Evolutionary conservation across 2,329 filamentous ascomycete species (phyloP).

Genomic region (Colletotrichum sp.): DNA sequence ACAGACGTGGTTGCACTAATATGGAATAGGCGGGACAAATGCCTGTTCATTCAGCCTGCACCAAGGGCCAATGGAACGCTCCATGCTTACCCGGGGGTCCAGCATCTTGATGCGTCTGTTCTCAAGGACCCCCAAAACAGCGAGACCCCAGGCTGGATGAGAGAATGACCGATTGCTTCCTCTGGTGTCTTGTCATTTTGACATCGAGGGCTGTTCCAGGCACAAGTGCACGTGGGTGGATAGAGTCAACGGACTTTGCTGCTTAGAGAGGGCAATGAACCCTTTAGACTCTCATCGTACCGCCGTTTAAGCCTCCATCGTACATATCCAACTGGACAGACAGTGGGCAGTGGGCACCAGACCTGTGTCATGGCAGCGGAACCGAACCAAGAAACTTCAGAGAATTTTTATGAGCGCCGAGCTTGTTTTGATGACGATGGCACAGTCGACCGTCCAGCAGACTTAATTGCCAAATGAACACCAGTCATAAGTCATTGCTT

Average conservation of each 20-base stretch:
- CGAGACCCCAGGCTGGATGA: not conserved
- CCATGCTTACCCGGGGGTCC: not conserved
- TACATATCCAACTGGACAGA: not conserved
- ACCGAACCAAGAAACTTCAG: not conserved
- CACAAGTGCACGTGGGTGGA: not conserved
- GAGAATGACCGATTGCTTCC: not conserved
- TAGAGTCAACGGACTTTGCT: not conserved
- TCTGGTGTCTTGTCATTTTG: not conserved
- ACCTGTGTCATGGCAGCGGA: not conserved
- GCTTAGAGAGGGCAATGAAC: not conserved
- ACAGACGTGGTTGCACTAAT: constrained; percentile 6
- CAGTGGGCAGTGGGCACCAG: not conserved
- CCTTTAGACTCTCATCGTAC: not conserved
- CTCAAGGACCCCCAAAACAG: not conserved
- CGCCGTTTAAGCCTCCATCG: constrained; percentile 1
- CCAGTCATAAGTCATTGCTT: not conserved
- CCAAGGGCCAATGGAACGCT: not conserved
- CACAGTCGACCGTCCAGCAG: not conserved
- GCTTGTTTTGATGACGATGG: not conserved
- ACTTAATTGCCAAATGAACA: not conserved
- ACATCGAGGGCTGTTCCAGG: not conserved
- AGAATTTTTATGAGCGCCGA: not conserved
- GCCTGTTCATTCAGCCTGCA: not conserved
- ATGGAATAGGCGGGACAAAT: not conserved
- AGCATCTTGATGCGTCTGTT: constrained; percentile 1